Conservation (phyloP, 2,329 filamentous ascomycete genomes). For the Phoma herbarum region DNA sequence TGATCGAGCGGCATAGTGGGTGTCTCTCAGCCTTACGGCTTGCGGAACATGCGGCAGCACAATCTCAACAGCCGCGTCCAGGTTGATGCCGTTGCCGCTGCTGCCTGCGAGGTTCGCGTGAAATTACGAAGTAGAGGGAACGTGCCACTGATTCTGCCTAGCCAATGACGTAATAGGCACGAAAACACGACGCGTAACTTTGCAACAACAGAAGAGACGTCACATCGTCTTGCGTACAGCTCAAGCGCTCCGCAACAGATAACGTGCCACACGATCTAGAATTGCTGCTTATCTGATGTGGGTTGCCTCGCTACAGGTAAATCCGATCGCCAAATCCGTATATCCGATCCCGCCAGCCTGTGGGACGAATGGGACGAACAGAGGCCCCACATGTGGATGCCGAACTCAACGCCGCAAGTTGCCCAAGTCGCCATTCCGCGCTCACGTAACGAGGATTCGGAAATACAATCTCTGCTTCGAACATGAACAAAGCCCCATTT, state of each 20-base stretch:
- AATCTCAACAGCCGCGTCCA: neutral
- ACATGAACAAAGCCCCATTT: conserved; percentile 11
- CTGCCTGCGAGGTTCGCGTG: neutral
- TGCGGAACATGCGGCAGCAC: neutral
- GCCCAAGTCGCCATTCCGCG: conserved; percentile 2
- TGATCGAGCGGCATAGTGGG: conserved; percentile 7
- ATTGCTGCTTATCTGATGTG: conserved; percentile 2
- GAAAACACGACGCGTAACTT: neutral
- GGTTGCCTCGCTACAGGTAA: neutral
- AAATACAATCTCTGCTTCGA: conserved; percentile 4
- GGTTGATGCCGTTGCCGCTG: conserved; percentile 3
- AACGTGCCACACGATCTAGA: neutral
- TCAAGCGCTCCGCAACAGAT: neutral
- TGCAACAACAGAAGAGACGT: neutral
- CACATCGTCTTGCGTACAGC: neutral
- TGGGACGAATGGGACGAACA: neutral
- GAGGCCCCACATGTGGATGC: conserved; percentile 16
- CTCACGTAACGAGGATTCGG: conserved; percentile 10
- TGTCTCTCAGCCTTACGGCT: neutral
- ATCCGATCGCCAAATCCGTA: conserved; percentile 13
- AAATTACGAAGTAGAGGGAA: neutral
- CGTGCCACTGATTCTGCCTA: neutral
- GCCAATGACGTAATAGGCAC: conserved; percentile 1
- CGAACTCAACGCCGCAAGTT: conserved; percentile 2
- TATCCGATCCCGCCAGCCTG: conserved; percentile 11